Percentiles rank a stretch among this genome's conserved stretches.
Evolutionary conservation across 2,329 filamentous ascomycete genomes (phyloP).

Genomic region (Botrytis fragariae): DNA sequence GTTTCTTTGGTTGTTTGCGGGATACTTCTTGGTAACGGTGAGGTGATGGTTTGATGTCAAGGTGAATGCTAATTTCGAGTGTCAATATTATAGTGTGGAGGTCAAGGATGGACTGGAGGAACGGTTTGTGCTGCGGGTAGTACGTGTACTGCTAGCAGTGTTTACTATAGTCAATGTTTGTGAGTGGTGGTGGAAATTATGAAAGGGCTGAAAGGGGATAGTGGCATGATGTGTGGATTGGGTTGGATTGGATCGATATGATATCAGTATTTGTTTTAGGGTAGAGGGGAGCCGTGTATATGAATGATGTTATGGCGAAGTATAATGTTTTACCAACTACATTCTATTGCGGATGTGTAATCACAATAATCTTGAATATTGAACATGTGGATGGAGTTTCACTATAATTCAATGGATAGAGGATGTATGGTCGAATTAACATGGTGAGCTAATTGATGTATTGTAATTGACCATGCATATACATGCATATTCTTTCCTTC

Average conservation of each 20-base stretch:
- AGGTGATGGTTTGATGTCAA: not conserved
- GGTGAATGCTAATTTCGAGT: not conserved
- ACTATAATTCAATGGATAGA: not conserved
- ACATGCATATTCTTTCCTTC: not conserved
- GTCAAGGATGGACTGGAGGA: conserved; percentile 26
- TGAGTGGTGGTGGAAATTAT: not conserved
- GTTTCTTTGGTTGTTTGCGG: too few relatives aligned
- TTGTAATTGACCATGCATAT: not conserved
- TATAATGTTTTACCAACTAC: rapidly evolving
- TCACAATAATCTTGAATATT: not conserved
- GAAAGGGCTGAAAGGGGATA: not conserved
- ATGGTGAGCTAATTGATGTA: not conserved
- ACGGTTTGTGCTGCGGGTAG: conserved; percentile 25
- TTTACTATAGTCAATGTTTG: conserved; percentile 30
- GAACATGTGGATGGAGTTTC: not conserved
- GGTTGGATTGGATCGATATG: not conserved
- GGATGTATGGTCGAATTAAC: not conserved
- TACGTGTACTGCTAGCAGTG: conserved; percentile 26
- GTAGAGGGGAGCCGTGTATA: not conserved
- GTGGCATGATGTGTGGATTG: not conserved
- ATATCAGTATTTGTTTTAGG: not conserved
- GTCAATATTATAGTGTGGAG: conserved; percentile 25
- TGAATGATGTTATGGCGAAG: not conserved
- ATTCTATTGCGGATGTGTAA: not conserved
- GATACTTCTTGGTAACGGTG: too few relatives aligned